Conservation (phyloP, 768 basidiomycete genomes). For the Dioszegia crocea region DNA sequence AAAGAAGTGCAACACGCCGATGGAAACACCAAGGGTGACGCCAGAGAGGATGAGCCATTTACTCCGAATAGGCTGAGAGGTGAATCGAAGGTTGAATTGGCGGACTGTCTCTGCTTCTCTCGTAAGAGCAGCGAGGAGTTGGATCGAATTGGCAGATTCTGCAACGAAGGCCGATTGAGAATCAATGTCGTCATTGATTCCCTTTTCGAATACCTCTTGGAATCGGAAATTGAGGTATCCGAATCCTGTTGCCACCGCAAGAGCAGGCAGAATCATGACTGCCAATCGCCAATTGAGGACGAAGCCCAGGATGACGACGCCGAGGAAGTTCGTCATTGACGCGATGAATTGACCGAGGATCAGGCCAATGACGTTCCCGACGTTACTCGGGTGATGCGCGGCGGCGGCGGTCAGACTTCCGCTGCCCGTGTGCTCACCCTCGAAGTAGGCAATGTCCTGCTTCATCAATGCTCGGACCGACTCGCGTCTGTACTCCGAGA, state of each 20-base stretch:
- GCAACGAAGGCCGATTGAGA: constrained; percentile 26
- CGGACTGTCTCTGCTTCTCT: constrained; percentile 31
- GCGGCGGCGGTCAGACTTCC: constrained; percentile 44
- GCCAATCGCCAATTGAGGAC: constrained; percentile 39
- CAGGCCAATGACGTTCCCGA: constrained; percentile 36
- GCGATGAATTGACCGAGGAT: constrained; percentile 36
- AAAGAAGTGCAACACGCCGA: constrained; percentile 29
- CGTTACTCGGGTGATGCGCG: constrained; percentile 29
- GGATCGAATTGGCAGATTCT: constrained; percentile 33
- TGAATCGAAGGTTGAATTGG: constrained; percentile 18
- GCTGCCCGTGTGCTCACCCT: constrained; percentile 27
- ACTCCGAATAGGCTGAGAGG: constrained; percentile 5
- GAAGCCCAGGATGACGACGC: constrained; percentile 32
- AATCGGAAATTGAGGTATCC: constrained; percentile 28
- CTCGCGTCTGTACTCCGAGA: constrained; percentile 30
- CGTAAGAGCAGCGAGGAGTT: constrained; percentile 26
- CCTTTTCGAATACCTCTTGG: constrained; percentile 26
- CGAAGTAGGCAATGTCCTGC: constrained; percentile 47
- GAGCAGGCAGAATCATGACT: constrained; percentile 31
- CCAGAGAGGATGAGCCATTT: constrained; percentile 16
- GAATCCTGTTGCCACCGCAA: constrained; percentile 14
- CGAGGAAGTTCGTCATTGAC: constrained; percentile 27
- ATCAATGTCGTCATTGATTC: constrained; percentile 17
- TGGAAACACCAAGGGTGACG: constrained; percentile 15
- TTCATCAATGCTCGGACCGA: constrained; percentile 21